These are phyloP conservation scores for Coffea eugenioides DNA, from an alignment of 257 asterid species.

Conservation along the genomic window DNA sequence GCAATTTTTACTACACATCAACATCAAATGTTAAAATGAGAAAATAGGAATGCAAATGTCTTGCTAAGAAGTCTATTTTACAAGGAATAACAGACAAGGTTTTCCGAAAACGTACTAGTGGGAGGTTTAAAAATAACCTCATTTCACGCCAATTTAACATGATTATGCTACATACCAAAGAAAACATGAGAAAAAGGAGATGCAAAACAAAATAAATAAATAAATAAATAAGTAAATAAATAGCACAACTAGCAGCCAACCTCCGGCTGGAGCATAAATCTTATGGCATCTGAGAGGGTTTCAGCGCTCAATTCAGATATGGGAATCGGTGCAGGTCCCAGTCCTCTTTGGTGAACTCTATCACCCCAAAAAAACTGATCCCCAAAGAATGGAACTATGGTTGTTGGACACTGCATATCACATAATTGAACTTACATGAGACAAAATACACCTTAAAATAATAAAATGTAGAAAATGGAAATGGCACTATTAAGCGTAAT, in stretches of 20 bases:
- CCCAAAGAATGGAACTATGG: slow-evolving; percentile 94
- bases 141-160: neutral
- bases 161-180: neutral
- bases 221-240: no score
- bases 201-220: neutral
- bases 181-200: neutral
- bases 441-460: neutral
- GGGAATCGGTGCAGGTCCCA: slow-evolving; percentile 90
- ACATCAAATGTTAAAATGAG: neutral
- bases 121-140: neutral
- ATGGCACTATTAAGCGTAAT: neutral
- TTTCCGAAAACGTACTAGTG: neutral
- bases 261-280: slow-evolving; percentile 94
- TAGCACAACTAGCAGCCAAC: slow-evolving; percentile 25
- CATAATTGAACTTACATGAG: slow-evolving; percentile 6
- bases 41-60: neutral
- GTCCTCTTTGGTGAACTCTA: slow-evolving; percentile 63
- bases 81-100: neutral
- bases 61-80: neutral
- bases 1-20: neutral
- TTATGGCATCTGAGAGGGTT: slow-evolving; percentile 83
- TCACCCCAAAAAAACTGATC: slow-evolving; percentile 99
- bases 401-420: slow-evolving; percentile 89
- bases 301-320: slow-evolving; percentile 71
- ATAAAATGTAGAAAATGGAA: neutral